phyloP scores from a whole-genome alignment of 2,329 filamentous ascomycete species.

The Sclerotinia sclerotiorum region DNA sequence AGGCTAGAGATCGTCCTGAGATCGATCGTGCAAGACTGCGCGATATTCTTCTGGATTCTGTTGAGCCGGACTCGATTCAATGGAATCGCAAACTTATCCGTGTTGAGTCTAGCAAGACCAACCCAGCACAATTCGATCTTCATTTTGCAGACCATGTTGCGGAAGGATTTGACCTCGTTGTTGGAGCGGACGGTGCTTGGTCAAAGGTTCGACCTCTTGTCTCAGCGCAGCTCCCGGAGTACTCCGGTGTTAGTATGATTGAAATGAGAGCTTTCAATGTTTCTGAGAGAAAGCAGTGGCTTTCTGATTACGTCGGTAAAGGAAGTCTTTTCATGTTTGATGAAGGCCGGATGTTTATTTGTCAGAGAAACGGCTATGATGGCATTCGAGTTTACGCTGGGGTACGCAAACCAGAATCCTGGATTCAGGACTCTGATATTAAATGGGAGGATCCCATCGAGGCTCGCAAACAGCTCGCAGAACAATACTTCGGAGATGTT shows the following conservation, averaged over 20 bases:
- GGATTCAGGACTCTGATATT: conserved; percentile 33
- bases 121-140: conserved; percentile 26
- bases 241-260: conserved; percentile 41
- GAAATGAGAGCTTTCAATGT: conserved; percentile 40
- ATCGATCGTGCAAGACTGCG: conserved; percentile 43
- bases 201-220: conserved; percentile 42
- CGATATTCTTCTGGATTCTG: conserved; percentile 40
- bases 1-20: conserved; percentile 41
- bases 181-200: conserved; percentile 47
- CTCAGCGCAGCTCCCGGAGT: conserved; percentile 41
- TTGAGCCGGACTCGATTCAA: conserved; percentile 41
- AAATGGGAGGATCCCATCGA: conserved; percentile 28
- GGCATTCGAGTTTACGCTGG: conserved; percentile 40
- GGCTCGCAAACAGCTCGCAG: conserved; percentile 26
- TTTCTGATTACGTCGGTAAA: conserved; percentile 43
- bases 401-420: conserved; percentile 32
- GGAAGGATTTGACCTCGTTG: conserved; percentile 42
- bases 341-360: conserved; percentile 39
- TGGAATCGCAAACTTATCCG: conserved; percentile 44
- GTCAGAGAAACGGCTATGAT: conserved; percentile 46
- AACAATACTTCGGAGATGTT: conserved; percentile 30
- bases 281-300: conserved; percentile 41
- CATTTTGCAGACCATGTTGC: conserved; percentile 25
- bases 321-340: conserved; percentile 41
- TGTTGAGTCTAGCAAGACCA: conserved; percentile 21